Evolutionary conservation across 257 asterid genomes (phyloP).

Genomic region (Penstemon eatonii): DNA sequence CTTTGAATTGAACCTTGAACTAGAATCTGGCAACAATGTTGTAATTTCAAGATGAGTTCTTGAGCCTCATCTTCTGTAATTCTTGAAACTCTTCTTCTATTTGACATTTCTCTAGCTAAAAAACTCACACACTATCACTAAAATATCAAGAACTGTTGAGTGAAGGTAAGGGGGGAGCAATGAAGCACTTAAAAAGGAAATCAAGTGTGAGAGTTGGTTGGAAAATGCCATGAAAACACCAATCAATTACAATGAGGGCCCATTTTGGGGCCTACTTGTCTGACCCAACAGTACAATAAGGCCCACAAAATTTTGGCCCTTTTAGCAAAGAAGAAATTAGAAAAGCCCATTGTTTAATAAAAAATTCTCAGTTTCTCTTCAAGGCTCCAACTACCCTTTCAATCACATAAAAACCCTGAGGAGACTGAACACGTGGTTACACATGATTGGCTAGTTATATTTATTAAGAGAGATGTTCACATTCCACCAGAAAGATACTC

Average conservation of each 20-base stretch:
- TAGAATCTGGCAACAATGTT: conserved; percentile 52
- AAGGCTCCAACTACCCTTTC: conserved; percentile 29
- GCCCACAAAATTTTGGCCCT: conserved; percentile 36
- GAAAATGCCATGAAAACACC: conserved; percentile 27
- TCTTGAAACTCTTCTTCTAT: conserved; percentile 42
- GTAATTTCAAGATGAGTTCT: conserved; percentile 55
- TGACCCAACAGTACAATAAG: conserved; percentile 15
- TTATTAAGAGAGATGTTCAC: conserved; percentile 26
- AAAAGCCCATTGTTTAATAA: conserved; percentile 11
- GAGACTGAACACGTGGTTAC: conserved; percentile 28
- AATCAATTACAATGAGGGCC: conserved; percentile 31
- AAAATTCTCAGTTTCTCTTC: conserved; percentile 18
- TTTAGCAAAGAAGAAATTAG: conserved; percentile 22
- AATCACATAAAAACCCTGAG: neutral
- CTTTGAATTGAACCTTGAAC: conserved; percentile 42
- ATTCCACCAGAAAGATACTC: conserved; percentile 31
- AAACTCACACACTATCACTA: neutral
- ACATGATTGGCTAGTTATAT: conserved; percentile 25
- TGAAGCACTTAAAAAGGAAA: conserved; percentile 43
- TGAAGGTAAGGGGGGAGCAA: conserved; percentile 29
- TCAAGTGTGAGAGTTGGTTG: conserved; percentile 29
- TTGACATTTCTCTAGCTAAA: conserved; percentile 39
- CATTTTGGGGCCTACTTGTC: conserved; percentile 33
- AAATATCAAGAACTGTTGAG: neutral
- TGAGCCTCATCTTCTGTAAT: conserved; percentile 53